Evolutionary conservation across 768 basidiomycete species (phyloP), one percentile per base, ranked within the genome.

Genomic region (Solioccasus polychromus): DNA sequence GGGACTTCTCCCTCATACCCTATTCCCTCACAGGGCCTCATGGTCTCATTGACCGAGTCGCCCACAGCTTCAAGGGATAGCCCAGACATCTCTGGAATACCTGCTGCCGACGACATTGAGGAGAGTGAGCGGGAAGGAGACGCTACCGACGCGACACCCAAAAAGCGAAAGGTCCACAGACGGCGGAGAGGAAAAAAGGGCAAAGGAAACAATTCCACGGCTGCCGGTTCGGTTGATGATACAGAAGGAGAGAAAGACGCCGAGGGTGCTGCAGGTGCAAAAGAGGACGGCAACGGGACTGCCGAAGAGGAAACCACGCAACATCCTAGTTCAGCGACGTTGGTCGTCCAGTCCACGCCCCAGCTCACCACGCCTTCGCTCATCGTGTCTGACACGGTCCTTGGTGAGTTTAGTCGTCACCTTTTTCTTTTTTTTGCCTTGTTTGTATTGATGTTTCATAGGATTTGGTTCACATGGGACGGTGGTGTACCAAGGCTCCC

Each of bases 381-480:
- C 34, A 57, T 80, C 18, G 82, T 92, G 14, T 88, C 88, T 6
- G 86, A 91, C 37, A 76, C 72, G 1, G 70, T 91, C 34, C 75
- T 92, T 25, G 90, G 90, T 88, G 57, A 53, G 79, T 55, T 36
- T 50, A n/a, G 22, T 19, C 40, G 36, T 5, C 7, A 17, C 18
- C n/a, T 34, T 23, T 25, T 32, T 25, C 45, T 23, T 11, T 5
- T 3, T 42, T 41, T 40, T 19, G 29, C 17, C 22, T 20, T 38
- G 39, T 45, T 60, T 28, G 49, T 20, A 7, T 5, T 4, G 14
- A n/a, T 42, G 4, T 31, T 43, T 19, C 26, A 7, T 52, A 96
- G 94, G 94, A 4, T 92, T 87, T 55, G 94, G 94, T 3, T 97
- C 93, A 0, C 93, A 97, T 59, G 96, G 96, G 6, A 99, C 96